Evolutionary conservation across 306 rosid species (phyloP).

Genomic region (Parietaria judaica): DNA sequence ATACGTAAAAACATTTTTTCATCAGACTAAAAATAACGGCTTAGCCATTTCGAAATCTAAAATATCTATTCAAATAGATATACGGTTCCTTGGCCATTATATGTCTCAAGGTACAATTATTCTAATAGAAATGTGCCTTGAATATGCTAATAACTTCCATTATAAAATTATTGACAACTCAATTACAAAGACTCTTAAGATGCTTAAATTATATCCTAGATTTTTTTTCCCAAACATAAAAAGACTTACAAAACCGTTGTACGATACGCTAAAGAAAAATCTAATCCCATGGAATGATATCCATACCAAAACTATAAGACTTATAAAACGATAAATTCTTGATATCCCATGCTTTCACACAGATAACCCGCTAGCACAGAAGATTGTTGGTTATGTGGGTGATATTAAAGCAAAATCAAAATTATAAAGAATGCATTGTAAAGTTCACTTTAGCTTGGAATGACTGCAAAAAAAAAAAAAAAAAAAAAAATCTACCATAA

Average conservation of each 20-base stretch:
- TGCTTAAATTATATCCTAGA: not conserved
- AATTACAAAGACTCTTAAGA: not conserved
- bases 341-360: too few species aligned
- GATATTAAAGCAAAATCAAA: too few species aligned
- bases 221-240: not conserved
- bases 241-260: not conserved
- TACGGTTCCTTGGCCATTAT: not conserved
- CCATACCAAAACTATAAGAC: too few species aligned
- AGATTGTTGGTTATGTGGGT: too few species aligned
- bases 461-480: too few species aligned
- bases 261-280: not conserved
- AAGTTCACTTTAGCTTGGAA: too few species aligned
- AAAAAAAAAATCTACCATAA: too few species aligned
- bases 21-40: not conserved
- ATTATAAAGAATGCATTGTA: too few species aligned
- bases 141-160: not conserved
- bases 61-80: not conserved
- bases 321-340: too few species aligned
- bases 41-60: not conserved
- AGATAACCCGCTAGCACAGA: too few species aligned
- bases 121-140: not conserved
- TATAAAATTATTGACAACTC: too few species aligned
- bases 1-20: not conserved
- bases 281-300: not conserved
- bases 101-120: not conserved